Conservation (phyloP, 768 basidiomycete species). For the Termitomyces sp. region DNA sequence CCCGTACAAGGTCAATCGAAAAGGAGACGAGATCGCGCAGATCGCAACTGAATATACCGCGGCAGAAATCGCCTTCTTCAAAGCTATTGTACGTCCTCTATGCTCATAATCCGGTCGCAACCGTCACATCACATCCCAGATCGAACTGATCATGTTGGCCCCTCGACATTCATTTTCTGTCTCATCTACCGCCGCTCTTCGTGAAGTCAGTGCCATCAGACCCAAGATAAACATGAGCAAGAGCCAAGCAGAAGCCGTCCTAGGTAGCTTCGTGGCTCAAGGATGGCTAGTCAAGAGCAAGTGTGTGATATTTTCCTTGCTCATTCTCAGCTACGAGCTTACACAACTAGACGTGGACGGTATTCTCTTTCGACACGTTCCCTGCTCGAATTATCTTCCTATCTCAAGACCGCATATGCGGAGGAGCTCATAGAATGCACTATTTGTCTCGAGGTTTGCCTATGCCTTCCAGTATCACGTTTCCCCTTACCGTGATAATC, state of each 20-base stretch:
- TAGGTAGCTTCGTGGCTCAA: conserved; percentile 78
- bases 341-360: conserved; percentile 45
- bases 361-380: conserved; percentile 76
- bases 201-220: conserved; percentile 58
- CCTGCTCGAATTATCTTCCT: conserved; percentile 65
- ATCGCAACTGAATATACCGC: conserved; percentile 79
- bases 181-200: conserved; percentile 70
- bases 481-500: not conserved
- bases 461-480: not conserved
- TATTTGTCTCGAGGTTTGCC: conserved; percentile 60
- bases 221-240: conserved; percentile 62
- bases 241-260: conserved; percentile 63
- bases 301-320: conserved; percentile 31
- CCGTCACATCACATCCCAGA: conserved; percentile 33
- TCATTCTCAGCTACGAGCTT: conserved; percentile 1
- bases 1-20: conserved; percentile 61
- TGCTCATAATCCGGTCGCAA: not conserved
- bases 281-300: conserved; percentile 75
- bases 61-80: conserved; percentile 80
- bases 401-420: conserved; percentile 67
- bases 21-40: conserved; percentile 77
- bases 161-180: conserved; percentile 70
- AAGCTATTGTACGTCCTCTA: conserved; percentile 57
- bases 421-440: conserved; percentile 70
- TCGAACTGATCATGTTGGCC: conserved; percentile 85